Percentiles rank a stretch among this genome's conserved stretches.
Evolutionary conservation across 139 green algal genomes (phyloP).

Genomic region (Gonium pectorale): DNA sequence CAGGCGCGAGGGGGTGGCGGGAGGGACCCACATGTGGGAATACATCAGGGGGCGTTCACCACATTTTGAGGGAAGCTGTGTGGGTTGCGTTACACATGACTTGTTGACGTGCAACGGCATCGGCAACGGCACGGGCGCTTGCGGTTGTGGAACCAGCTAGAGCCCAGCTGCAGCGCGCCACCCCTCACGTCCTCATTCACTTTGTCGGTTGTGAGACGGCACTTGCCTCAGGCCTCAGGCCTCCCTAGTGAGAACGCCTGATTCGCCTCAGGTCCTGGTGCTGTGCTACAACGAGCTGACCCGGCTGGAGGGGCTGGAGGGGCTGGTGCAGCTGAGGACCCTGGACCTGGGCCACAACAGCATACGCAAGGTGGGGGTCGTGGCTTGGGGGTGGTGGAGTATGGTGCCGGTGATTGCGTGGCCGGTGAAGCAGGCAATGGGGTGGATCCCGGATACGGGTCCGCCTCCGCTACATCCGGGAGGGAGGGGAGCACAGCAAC

Average conservation of each 20-base stretch:
- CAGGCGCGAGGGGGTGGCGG: slow-evolving; percentile 6
- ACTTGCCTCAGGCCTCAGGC: no score
- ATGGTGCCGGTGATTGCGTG: neutral
- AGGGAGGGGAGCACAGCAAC: neutral
- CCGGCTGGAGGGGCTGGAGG: slow-evolving; percentile 68
- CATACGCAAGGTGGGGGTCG: slow-evolving; percentile 59
- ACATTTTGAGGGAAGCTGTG: no score
- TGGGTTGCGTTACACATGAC: no score
- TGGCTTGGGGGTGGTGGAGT: neutral
- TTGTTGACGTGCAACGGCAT: no score
- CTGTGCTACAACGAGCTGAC: slow-evolving; percentile 79
- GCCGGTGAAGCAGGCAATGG: neutral
- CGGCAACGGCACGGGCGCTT: no score
- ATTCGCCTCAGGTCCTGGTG: slow-evolving; percentile 57
- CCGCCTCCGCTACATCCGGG: no score
- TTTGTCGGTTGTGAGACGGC: no score
- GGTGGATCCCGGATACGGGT: neutral
- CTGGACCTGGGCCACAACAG: slow-evolving; percentile 74
- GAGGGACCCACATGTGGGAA: neutral
- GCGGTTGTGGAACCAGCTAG: no score
- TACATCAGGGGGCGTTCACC: neutral
- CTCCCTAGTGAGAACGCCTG: no score
- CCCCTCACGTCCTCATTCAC: no score
- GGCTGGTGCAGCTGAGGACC: slow-evolving; percentile 48
- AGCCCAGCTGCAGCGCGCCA: no score